A percentile compares a stretch with the other conserved stretches of the same genome.
phyloP scores from a whole-genome alignment of 2,329 filamentous ascomycete genomes.

The Fusarium chaquense region DNA sequence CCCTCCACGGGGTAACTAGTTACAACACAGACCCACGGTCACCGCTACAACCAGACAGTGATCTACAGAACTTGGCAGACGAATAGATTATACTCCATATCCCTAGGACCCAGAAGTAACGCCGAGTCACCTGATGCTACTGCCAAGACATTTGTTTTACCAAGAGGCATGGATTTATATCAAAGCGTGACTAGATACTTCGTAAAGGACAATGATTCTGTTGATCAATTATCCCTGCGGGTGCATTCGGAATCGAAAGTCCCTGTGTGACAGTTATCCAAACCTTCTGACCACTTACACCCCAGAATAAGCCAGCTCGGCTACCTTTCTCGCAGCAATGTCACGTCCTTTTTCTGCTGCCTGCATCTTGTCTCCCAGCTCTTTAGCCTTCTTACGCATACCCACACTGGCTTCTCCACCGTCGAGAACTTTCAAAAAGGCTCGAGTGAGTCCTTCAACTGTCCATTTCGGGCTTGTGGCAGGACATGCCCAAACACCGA shows the following conservation, averaged over 20 bases:
- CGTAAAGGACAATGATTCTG: background rate
- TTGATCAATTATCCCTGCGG: background rate
- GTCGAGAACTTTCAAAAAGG: conserved; percentile 39
- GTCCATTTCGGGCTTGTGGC: conserved; percentile 51
- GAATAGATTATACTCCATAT: background rate
- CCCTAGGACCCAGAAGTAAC: background rate
- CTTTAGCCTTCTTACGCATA: background rate
- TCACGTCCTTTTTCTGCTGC: conserved; percentile 1
- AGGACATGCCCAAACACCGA: conserved; percentile 57
- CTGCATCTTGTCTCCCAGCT: background rate
- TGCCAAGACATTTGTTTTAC: conserved; percentile 1
- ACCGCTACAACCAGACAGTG: conserved; percentile 2
- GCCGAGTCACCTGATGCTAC: background rate
- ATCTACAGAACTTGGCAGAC: background rate
- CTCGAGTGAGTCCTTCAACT: conserved; percentile 43
- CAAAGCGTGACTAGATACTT: background rate
- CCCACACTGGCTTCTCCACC: background rate
- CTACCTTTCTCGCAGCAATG: conserved; percentile 5
- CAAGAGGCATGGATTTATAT: background rate
- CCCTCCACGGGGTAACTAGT: background rate
- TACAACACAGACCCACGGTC: conserved; percentile 1
- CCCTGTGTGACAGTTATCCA: background rate
- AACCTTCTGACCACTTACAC: background rate
- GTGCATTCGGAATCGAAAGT: background rate
- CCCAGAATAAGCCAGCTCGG: conserved; percentile 8